phyloP scores from a whole-genome alignment of 1,139 yeast genomes.

The Taphrina betulina region DNA sequence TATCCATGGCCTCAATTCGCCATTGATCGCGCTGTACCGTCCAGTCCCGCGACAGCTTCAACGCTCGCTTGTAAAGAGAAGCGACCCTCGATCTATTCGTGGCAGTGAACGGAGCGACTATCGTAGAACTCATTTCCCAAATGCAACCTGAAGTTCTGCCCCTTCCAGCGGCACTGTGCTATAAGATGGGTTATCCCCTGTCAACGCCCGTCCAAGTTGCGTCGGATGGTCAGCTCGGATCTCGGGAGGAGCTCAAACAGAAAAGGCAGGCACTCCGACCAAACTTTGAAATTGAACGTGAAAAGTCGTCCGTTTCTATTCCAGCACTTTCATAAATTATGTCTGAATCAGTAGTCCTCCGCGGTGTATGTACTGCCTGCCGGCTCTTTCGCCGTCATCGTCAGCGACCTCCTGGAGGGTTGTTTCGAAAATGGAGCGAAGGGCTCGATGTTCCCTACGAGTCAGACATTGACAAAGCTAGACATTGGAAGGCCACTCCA shows the following conservation, averaged over 20 bases:
- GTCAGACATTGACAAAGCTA: too few species aligned
- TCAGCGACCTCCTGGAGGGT: not conserved
- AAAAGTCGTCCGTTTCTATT: too few species aligned
- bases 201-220: too few species aligned
- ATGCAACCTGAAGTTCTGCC: too few species aligned
- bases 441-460: too few species aligned
- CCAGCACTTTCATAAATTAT: not conserved
- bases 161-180: too few species aligned
- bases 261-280: too few species aligned
- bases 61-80: constrained; percentile 35
- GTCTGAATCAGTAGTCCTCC: constrained; percentile 21
- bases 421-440: too few species aligned
- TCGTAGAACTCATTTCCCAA: constrained; percentile 8
- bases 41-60: constrained; percentile 37
- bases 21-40: constrained; percentile 36
- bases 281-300: too few species aligned
- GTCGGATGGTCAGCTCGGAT: too few species aligned
- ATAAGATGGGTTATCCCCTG: too few species aligned
- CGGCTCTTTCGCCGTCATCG: not conserved
- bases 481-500: constrained; percentile 82
- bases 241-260: too few species aligned
- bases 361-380: constrained; percentile 11
- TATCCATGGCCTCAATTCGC: constrained; percentile 36
- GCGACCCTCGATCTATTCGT: constrained; percentile 36
- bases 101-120: constrained; percentile 35